A percentile compares a stretch with the other conserved stretches of the same genome.
Conservation (phyloP, 2,329 filamentous ascomycete genomes). For the Ampelomyces quisqualis region DNA sequence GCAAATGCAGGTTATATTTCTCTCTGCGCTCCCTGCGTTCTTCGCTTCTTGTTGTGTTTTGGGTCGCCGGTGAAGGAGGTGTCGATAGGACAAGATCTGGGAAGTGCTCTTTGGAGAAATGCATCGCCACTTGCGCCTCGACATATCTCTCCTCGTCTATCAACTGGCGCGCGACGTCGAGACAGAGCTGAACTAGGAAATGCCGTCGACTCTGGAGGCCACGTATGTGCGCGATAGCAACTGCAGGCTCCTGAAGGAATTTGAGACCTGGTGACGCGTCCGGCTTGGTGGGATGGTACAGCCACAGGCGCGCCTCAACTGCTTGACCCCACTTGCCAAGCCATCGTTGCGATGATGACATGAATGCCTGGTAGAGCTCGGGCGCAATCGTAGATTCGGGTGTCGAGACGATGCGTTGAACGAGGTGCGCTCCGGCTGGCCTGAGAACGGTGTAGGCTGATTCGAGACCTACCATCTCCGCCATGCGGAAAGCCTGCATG, state of each 20-base stretch:
- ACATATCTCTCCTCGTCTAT: constrained; percentile 30
- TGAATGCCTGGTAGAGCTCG: constrained; percentile 30
- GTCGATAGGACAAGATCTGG: constrained; percentile 31
- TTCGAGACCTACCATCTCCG: constrained; percentile 11
- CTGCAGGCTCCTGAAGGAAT: constrained; percentile 27
- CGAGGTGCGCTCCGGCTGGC: constrained; percentile 26
- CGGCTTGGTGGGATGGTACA: constrained; percentile 31
- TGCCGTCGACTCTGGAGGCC: constrained; percentile 13
- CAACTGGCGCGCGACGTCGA: constrained; percentile 33
- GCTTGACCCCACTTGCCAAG: constrained; percentile 21
- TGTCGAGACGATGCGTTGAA: constrained; percentile 26
- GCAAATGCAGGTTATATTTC: constrained; percentile 26
- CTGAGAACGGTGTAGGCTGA: constrained; percentile 15
- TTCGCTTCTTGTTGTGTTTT: constrained; percentile 3
- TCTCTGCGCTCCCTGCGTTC: constrained; percentile 17
- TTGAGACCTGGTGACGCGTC: constrained; percentile 22
- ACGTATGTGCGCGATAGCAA: constrained; percentile 14
- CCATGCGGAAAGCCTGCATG: constrained; percentile 24
- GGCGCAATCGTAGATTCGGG: constrained; percentile 6
- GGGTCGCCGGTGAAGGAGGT: constrained; percentile 4
- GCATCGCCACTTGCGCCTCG: constrained; percentile 34
- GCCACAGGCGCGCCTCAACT: constrained; percentile 30
- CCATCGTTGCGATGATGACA: constrained; percentile 24
- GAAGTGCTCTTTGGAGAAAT: constrained; percentile 35
- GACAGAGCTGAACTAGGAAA: constrained; percentile 34